Evolutionary conservation across 805 yeast species (phyloP).

Genomic region (Pichia membranifaciens): DNA sequence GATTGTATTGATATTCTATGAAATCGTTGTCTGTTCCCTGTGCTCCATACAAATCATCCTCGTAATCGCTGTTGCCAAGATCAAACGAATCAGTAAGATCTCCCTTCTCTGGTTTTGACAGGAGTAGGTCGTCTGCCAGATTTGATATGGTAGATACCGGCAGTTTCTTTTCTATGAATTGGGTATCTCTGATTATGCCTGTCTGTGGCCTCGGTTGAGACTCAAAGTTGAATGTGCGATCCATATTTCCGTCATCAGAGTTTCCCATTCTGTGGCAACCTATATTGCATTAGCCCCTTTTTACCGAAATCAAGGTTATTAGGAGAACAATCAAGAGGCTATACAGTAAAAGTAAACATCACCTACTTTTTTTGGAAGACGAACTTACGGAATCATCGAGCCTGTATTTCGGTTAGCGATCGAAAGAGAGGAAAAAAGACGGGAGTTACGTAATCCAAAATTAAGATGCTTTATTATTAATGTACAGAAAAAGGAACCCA

Average conservation of each 20-base stretch:
- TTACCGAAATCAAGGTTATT: too few species aligned
- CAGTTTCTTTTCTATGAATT: background rate
- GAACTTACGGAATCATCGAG: too few species aligned
- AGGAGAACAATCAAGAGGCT: too few species aligned
- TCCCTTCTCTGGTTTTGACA: background rate
- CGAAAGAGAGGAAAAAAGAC: too few species aligned
- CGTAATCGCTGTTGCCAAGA: conserved; percentile 1
- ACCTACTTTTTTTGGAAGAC: too few species aligned
- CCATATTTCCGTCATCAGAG: too few species aligned
- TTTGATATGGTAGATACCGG: conserved; percentile 1
- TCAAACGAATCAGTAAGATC: background rate
- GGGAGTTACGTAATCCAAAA: background rate
- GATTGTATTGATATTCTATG: conserved; percentile 24
- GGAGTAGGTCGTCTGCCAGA: background rate
- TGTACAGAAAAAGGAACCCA: background rate
- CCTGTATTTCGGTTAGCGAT: too few species aligned
- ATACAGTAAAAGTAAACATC: too few species aligned
- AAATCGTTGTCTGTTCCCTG: conserved; percentile 19
- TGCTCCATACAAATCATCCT: background rate
- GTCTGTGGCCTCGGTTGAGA: background rate
- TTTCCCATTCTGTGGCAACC: too few species aligned
- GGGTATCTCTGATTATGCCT: conserved; percentile 9
- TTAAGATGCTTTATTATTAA: background rate
- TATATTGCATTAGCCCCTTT: too few species aligned
- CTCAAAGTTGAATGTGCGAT: background rate